phyloP scores from a whole-genome alignment of 768 basidiomycete genomes.

The Coprinellus aureogranulatus region DNA sequence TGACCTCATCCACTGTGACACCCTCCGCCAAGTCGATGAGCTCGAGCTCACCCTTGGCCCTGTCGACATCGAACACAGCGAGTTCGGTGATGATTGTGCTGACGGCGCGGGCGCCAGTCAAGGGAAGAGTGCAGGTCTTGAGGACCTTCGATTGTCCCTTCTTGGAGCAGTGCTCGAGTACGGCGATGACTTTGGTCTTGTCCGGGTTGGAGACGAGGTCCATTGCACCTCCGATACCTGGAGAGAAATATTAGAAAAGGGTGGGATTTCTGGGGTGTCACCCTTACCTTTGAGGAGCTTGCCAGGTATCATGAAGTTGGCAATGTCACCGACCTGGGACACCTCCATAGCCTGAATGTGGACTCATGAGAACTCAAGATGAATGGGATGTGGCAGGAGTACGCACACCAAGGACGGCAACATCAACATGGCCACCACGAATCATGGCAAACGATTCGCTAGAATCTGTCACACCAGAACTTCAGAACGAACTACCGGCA shows the following conservation, averaged over 20 bases:
- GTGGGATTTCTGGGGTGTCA: not conserved
- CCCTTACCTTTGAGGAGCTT: slow-evolving; percentile 82
- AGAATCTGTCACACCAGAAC: slow-evolving; percentile 52
- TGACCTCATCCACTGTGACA: slow-evolving; percentile 78
- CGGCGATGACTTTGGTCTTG: slow-evolving; percentile 86
- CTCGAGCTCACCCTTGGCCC: slow-evolving; percentile 65
- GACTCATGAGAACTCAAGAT: too few relatives aligned
- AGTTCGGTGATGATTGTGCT: slow-evolving; percentile 93
- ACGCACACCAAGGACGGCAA: slow-evolving; percentile 86
- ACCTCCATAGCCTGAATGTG: slow-evolving; percentile 84
- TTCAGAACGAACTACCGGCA: slow-evolving; percentile 4
- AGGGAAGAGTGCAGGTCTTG: slow-evolving; percentile 73
- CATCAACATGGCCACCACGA: slow-evolving; percentile 92
- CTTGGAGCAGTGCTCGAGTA: slow-evolving; percentile 90
- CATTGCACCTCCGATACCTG: slow-evolving; percentile 95
- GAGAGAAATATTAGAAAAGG: too few relatives aligned
- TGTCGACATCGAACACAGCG: slow-evolving; percentile 86
- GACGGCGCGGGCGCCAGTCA: slow-evolving; percentile 85
- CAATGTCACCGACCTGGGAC: slow-evolving; percentile 87
- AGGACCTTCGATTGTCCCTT: slow-evolving; percentile 89
- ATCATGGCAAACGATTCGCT: slow-evolving; percentile 97
- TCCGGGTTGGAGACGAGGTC: slow-evolving; percentile 96
- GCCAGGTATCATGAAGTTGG: slow-evolving; percentile 98
- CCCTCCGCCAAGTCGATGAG: slow-evolving; percentile 85
- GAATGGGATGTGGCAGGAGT: not conserved